Base-by-base conservation (phyloP, 371 early-diverging fungal species). In the Mortierella sp. region DNA sequence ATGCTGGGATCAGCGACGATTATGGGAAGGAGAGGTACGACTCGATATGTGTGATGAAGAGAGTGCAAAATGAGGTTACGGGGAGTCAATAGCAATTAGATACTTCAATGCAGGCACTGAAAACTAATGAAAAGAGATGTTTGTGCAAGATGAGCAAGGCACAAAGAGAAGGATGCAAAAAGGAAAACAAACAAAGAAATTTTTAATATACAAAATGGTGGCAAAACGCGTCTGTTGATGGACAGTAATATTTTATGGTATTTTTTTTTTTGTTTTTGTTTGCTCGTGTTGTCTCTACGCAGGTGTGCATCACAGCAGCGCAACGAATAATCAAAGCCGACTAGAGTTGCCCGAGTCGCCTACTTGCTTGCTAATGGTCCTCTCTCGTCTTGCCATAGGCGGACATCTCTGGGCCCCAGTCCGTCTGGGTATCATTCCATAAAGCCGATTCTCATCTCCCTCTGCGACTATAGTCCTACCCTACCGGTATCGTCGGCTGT, bases 401-500 rank as follows among this genome's bases (percentile, higher is more conserved):
- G 55, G 55, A 55, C 55, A 55, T 55, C 55, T 30, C 55, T 30
- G 55, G 55, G 35, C 24, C 55, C 55, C 55, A 55, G 55, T 55
- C 55, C 55, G 24, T 55, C 55, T 28, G 55, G 55, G 55, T 55
- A 55, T 55, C 55, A 55, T 55, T 8, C 55, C 22, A 24, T 10
- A 24, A n/a, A 10, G 28, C 28, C 28, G 55, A 55, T 26, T 55
- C 24, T 55, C 11, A 12, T 55, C 24, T 26, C 20, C 16, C 24
- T 28, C 28, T 28, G 3, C 55, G 24, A 55, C 55, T 26, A 2
- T 14, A n/a, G 18, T 5, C 30, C 37, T 45, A 43, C 30, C 20
- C 68, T 66, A 80, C 62, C 80, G 75, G 70, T 80, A 80, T 32
- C 80, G 75, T 24, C 79, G 73, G 16, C 65, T 64, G 32, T 74